Evolutionary conservation across 106 monocot species (phyloP).

Genomic region (Allium fistulosum): DNA sequence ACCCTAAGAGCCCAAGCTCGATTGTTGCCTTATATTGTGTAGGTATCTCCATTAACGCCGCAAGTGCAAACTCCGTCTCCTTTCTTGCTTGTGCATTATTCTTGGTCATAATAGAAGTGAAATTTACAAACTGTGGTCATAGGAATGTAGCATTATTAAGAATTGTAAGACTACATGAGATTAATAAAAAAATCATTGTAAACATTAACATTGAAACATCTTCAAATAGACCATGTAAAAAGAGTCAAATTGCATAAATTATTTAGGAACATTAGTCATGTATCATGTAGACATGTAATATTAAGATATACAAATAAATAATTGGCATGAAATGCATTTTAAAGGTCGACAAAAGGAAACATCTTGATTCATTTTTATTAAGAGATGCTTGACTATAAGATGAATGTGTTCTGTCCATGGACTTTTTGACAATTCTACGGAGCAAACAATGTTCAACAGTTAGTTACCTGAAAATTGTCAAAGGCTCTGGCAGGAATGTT

Average conservation of each 20-base stretch:
- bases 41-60: slow-evolving; percentile 67
- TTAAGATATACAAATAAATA: too few species aligned
- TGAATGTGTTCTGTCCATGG: too few species aligned
- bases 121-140: slow-evolving; percentile 48
- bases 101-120: slow-evolving; percentile 54
- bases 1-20: slow-evolving; percentile 56
- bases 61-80: slow-evolving; percentile 54
- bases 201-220: background rate
- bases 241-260: background rate
- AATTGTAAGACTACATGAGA: too few species aligned
- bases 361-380: too few species aligned
- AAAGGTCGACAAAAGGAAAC: too few species aligned
- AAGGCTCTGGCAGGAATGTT: slow-evolving; percentile 76
- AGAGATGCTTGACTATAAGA: too few species aligned
- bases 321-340: too few species aligned
- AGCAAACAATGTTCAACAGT: background rate
- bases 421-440: too few species aligned
- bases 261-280: background rate
- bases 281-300: too few species aligned
- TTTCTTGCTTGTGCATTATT: slow-evolving; percentile 24
- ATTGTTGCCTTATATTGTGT: slow-evolving; percentile 52
- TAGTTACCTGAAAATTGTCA: slow-evolving; percentile 82
- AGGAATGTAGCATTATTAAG: too few species aligned
- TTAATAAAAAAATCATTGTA: background rate
- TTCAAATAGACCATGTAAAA: background rate